phyloP scores from a whole-genome alignment of 2,329 filamentous ascomycete species.

The Ilyonectria robusta region DNA sequence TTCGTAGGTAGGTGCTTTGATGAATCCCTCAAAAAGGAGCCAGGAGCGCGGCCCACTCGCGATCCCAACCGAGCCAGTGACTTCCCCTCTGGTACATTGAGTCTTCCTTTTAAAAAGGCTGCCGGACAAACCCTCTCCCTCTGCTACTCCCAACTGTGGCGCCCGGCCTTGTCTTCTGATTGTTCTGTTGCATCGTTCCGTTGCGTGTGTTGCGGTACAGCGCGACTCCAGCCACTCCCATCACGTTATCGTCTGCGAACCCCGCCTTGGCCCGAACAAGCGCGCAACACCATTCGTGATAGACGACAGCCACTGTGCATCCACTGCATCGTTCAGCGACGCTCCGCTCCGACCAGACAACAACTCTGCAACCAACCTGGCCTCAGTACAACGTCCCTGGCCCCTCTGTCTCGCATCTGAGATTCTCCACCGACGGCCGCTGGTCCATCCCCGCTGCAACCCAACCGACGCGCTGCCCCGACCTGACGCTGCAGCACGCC shows the following conservation, averaged over 20 bases:
- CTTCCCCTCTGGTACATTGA: constrained; percentile 12
- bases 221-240: constrained; percentile 47
- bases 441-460: constrained; percentile 28
- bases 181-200: constrained; percentile 6
- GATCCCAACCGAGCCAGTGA: constrained; percentile 10
- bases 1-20: constrained; percentile 14
- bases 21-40: constrained; percentile 18
- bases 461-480: constrained; percentile 18
- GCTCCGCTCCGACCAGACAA: constrained; percentile 34
- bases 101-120: constrained; percentile 16
- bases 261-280: constrained; percentile 46
- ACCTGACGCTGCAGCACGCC: constrained; percentile 22
- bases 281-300: constrained; percentile 47
- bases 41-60: constrained; percentile 21
- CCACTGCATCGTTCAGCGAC: constrained; percentile 35
- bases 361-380: constrained; percentile 27
- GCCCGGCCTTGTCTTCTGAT: constrained; percentile 3
- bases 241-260: constrained; percentile 48
- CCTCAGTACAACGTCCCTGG: constrained; percentile 5
- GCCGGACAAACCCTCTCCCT: background rate
- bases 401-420: constrained; percentile 31
- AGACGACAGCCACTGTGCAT: constrained; percentile 36
- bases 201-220: constrained; percentile 21
- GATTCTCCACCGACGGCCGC: constrained; percentile 25
- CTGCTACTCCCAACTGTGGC: background rate